phyloP scores from a whole-genome alignment of 2,329 filamentous ascomycete species.

The Leptographium wingfieldii region DNA sequence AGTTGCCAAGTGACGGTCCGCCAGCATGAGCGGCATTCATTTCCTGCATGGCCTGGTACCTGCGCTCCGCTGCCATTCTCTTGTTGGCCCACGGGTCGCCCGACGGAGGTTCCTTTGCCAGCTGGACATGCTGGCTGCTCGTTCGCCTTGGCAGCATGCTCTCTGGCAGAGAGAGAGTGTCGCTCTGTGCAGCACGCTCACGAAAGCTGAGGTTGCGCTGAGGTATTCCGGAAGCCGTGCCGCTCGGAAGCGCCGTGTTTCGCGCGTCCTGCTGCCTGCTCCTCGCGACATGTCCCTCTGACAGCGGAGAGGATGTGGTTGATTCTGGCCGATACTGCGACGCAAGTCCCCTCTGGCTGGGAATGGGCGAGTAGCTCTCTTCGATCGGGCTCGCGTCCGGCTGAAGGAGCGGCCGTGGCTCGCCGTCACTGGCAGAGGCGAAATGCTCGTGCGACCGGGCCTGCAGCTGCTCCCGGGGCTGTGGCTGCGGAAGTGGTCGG shows the following conservation, averaged over 20 bases:
- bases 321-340: conserved; percentile 21
- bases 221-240: conserved; percentile 23
- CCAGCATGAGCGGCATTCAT: conserved; percentile 8
- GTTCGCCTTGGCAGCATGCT: conserved; percentile 4
- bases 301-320: conserved; percentile 7
- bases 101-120: conserved; percentile 42
- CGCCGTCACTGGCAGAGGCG: conserved; percentile 14
- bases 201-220: conserved; percentile 48
- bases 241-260: conserved; percentile 16
- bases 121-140: conserved; percentile 39
- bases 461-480: conserved; percentile 14
- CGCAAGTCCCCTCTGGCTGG: conserved; percentile 15
- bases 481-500: conserved; percentile 8
- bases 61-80: conserved; percentile 30
- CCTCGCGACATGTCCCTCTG: background rate
- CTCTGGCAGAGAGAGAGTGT: conserved; percentile 12
- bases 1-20: background rate
- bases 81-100: conserved; percentile 33
- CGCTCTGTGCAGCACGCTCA: conserved; percentile 39
- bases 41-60: conserved; percentile 17
- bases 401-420: conserved; percentile 15
- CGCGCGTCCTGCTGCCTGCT: conserved; percentile 8
- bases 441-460: conserved; percentile 19
- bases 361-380: conserved; percentile 6
- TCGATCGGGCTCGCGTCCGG: conserved; percentile 11